Percentiles rank a stretch among this genome's conserved stretches.
Evolutionary conservation across 2,329 filamentous ascomycete species (phyloP).

Genomic region (Neospermospora avenae): DNA sequence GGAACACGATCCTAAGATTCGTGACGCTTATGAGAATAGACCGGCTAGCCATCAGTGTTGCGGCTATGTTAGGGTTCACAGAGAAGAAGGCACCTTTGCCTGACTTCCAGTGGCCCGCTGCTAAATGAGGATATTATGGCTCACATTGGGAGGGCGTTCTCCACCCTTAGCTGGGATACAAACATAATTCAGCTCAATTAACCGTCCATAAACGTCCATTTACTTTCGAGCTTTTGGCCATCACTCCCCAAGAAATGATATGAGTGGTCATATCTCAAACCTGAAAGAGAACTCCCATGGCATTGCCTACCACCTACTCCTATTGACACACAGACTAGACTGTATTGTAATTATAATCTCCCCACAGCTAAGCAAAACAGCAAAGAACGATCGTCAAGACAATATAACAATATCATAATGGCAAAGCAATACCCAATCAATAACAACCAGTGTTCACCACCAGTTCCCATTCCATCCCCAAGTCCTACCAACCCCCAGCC

Average conservation of each 20-base stretch:
- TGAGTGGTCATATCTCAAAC: no score
- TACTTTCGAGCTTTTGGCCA: no score
- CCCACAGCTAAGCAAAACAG: background rate
- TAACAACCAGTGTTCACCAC: conserved; percentile 6
- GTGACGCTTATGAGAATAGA: conserved; percentile 11
- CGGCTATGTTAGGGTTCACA: conserved; percentile 4
- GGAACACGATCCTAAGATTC: conserved; percentile 17
- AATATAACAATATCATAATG: background rate
- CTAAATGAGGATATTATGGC: background rate
- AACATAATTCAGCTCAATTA: no score
- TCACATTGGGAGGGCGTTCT: no score
- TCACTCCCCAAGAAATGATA: no score
- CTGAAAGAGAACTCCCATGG: no score
- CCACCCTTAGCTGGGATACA: no score
- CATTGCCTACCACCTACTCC: no score
- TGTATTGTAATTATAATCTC: no score
- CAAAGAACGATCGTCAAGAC: background rate
- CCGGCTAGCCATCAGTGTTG: conserved; percentile 5
- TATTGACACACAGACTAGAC: no score
- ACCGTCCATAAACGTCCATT: no score
- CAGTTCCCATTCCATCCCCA: conserved; percentile 16
- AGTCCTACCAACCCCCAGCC: conserved; percentile 8
- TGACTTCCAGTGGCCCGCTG: background rate
- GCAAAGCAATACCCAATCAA: background rate
- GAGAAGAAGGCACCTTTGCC: conserved; percentile 8